Evolutionary conservation across 202 grass and related monocot species (phyloP).

Genomic region (Schoenoplectus triqueter): DNA sequence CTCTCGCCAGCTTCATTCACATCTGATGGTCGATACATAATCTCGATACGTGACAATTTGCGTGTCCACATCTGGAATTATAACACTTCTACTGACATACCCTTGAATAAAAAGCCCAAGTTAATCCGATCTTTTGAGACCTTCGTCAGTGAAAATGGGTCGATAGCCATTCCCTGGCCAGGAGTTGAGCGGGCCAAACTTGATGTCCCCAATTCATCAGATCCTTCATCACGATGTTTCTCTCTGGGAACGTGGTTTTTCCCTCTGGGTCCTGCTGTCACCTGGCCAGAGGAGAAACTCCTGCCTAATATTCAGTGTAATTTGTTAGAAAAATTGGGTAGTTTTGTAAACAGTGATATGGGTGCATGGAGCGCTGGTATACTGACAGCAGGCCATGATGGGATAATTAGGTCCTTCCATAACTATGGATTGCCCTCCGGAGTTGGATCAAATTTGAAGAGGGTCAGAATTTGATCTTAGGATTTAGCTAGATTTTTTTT

Average conservation of each 20-base stretch:
- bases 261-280: constrained; percentile 42
- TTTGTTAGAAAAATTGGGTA: constrained; percentile 38
- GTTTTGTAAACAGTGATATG: constrained; percentile 36
- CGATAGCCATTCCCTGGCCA: constrained; percentile 62
- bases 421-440: constrained; percentile 76
- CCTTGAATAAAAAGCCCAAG: constrained; percentile 41
- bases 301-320: constrained; percentile 15
- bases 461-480: constrained; percentile 18
- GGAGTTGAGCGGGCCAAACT: constrained; percentile 42
- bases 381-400: constrained; percentile 67
- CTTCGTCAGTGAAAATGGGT: constrained; percentile 70
- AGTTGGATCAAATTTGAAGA: not conserved
- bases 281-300: constrained; percentile 92
- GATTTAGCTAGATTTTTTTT: constrained; percentile 24
- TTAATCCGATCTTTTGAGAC: constrained; percentile 57
- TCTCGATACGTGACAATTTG: constrained; percentile 65
- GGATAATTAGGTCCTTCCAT: constrained; percentile 74
- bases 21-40: constrained; percentile 66
- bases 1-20: constrained; percentile 67
- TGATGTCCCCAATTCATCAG: not conserved
- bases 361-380: constrained; percentile 73
- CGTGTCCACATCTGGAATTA: constrained; percentile 84
- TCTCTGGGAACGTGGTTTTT: constrained; percentile 51
- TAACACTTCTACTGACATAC: constrained; percentile 2
- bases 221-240: constrained; percentile 32